Evolutionary conservation across 495 filamentous ascomycete species (phyloP).

Genomic region (Aspergillus hancockii): DNA sequence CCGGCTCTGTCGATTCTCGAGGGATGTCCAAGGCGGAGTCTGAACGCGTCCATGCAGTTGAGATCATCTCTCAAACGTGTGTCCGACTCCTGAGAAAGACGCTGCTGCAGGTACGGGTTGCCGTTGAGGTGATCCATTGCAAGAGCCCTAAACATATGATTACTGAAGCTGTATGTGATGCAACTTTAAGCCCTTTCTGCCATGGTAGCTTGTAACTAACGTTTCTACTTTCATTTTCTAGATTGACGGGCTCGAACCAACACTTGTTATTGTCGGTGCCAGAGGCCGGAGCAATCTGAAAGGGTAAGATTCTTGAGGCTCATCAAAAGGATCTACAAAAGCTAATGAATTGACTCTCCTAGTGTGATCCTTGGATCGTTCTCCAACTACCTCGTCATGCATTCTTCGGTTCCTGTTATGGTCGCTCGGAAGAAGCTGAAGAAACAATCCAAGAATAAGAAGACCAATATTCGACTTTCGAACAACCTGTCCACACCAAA

Average conservation of each 20-base stretch:
- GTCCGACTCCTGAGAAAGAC: conserved; percentile 86
- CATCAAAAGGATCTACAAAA: background rate
- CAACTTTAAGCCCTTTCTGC: background rate
- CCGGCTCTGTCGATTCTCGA: conserved; percentile 44
- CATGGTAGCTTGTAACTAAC: conserved; percentile 13
- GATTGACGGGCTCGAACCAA: conserved; percentile 90
- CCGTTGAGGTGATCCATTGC: conserved; percentile 96
- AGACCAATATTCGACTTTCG: conserved; percentile 60
- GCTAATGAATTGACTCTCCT: conserved; percentile 16
- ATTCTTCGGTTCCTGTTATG: conserved; percentile 96
- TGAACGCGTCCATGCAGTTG: conserved; percentile 73
- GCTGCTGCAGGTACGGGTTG: conserved; percentile 82
- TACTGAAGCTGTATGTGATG: conserved; percentile 66
- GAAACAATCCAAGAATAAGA: conserved; percentile 70
- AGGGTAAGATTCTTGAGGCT: conserved; percentile 60
- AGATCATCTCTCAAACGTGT: conserved; percentile 75
- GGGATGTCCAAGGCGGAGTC: conserved; percentile 63
- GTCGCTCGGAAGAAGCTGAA: conserved; percentile 79
- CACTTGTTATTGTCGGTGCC: conserved; percentile 90
- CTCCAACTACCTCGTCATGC: conserved; percentile 93
- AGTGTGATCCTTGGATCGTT: conserved; percentile 94
- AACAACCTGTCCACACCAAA: conserved; percentile 71
- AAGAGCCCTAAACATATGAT: conserved; percentile 88
- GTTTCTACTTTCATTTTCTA: conserved; percentile 28
- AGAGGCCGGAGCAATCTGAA: conserved; percentile 88